Percentiles rank a stretch among this genome's conserved stretches.
These are phyloP conservation scores for Mycena sp. DNA, from an alignment of 1,284 basidiomycete genomes.

Conservation along the genomic window DNA sequence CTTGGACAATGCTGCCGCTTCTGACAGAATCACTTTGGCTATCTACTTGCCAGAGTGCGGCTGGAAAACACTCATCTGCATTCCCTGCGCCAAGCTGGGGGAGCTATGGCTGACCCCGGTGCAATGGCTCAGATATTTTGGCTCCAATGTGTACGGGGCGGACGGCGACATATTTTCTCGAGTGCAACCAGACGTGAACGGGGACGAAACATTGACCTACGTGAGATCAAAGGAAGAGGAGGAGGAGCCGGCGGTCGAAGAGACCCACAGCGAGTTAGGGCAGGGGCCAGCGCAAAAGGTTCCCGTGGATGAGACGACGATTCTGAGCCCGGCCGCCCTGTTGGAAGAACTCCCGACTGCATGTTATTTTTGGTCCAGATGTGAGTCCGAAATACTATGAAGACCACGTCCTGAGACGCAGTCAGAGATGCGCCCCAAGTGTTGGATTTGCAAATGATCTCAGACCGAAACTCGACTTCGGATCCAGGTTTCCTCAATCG, in stretches of 20 bases:
- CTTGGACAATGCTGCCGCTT: background rate
- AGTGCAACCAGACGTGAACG: background rate
- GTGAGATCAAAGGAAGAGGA: slow-evolving; percentile 3
- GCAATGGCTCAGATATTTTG: slow-evolving; percentile 5
- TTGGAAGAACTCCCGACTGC: slow-evolving; percentile 2
- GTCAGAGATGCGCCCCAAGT: slow-evolving; percentile 9
- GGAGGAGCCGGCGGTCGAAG: slow-evolving; percentile 1
- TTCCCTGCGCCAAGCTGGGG: slow-evolving; percentile 19
- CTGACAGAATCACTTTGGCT: background rate
- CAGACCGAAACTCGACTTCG: background rate
- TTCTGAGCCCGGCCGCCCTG: background rate
- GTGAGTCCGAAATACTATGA: slow-evolving; percentile 9
- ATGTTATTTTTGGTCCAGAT: slow-evolving; percentile 14
- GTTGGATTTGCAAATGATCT: slow-evolving; percentile 8
- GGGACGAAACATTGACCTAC: slow-evolving; percentile 5
- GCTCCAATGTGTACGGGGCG: slow-evolving; percentile 18
- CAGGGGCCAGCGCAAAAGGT: slow-evolving; percentile 3
- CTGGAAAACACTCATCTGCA: slow-evolving; percentile 11
- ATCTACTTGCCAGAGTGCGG: slow-evolving; percentile 13
- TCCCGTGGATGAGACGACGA: slow-evolving; percentile 10
- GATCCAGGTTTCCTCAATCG: slow-evolving; percentile 3
- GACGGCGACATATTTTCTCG: slow-evolving; percentile 17
- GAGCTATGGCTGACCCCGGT: slow-evolving; percentile 10
- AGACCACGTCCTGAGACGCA: slow-evolving; percentile 6
- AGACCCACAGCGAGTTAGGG: slow-evolving; percentile 10